Conservation (phyloP, 1,284 basidiomycete species). For the Thecaphora frezii region DNA sequence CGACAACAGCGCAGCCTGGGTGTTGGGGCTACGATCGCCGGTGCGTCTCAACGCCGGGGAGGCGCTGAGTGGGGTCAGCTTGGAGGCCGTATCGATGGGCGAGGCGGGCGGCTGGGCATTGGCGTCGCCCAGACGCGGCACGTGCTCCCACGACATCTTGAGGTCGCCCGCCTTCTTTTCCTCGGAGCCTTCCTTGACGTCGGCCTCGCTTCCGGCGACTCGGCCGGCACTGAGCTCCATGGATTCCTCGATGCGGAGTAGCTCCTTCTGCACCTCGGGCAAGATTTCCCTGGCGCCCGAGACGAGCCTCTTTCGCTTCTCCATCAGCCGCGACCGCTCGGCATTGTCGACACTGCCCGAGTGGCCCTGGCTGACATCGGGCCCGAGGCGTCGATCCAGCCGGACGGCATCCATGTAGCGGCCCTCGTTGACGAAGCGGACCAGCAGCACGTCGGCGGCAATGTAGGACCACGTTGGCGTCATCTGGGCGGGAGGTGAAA, state of each 20-base stretch:
- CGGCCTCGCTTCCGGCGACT: background rate
- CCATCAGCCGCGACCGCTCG: slow-evolving; percentile 33
- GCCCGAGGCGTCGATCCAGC: slow-evolving; percentile 38
- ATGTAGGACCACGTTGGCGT: slow-evolving; percentile 34
- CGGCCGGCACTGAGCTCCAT: slow-evolving; percentile 22
- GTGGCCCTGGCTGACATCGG: slow-evolving; percentile 33
- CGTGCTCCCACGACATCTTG: slow-evolving; percentile 3
- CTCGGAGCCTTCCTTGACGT: background rate
- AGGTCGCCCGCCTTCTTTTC: background rate
- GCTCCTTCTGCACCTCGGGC: slow-evolving; percentile 40
- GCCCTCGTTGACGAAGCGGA: slow-evolving; percentile 44
- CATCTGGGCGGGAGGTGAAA: slow-evolving; percentile 31
- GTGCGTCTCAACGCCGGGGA: slow-evolving; percentile 21
- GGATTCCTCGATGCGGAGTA: slow-evolving; percentile 34
- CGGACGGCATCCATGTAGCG: slow-evolving; percentile 50
- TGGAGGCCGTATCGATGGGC: background rate
- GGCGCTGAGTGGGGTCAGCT: slow-evolving; percentile 23
- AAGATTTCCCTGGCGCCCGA: slow-evolving; percentile 32
- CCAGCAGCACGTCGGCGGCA: slow-evolving; percentile 43
- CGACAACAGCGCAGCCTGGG: slow-evolving; percentile 31
- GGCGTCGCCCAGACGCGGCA: background rate
- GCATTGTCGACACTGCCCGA: slow-evolving; percentile 15
- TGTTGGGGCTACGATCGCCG: slow-evolving; percentile 17
- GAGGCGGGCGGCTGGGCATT: background rate
- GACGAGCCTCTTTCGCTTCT: slow-evolving; percentile 37